Base-by-base conservation (phyloP, 345 rosid species). In the Gossypium raimondii region DNA sequence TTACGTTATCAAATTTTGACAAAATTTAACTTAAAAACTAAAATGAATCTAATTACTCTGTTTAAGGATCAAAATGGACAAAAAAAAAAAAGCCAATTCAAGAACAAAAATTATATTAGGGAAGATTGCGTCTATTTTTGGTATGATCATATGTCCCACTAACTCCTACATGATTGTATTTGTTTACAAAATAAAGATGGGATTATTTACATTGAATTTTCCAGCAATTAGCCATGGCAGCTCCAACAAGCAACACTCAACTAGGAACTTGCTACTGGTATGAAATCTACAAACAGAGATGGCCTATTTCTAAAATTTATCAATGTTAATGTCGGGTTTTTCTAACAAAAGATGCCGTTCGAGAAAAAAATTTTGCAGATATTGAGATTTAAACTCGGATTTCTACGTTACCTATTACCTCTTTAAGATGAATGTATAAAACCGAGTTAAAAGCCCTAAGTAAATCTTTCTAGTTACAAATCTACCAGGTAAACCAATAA, bases 1-100 rank as follows among this genome's bases (percentile, higher is more conserved):
- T 4, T 0, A 34, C 1, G 0, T 34, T 1, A 5, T 34, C 0
- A 34, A 5, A 5, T 34, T 34, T 4, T 34, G 7, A 34, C 0
- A 34, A 5, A 34, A 34, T 34, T 0, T 34, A 34, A 34, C 7
- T 34, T 34, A 34, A 0, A 34, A 34, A 34, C 0, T 0, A 5
- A 5, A 34, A 34, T 34, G 0, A 34, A 34, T 4, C 1, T 34
- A 34, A 34, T 34, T 34, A 5, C 0, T 5, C 5, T 5, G 0
- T 34, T 34, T 34, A 4, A 34, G 7, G 41, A 34, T 34, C 0
- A 34, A 34, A 5, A 5, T 34, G 1, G 7, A 5, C 1, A 0
- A 34, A 34, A 4, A 34, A 34, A 34, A 5, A 22, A 22, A 22
- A 22, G 0, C 34, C 41, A 4, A 29, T 3, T 4, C 38, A 29